phyloP scores from a whole-genome alignment of 768 basidiomycete species.

The Pholiota microspora region DNA sequence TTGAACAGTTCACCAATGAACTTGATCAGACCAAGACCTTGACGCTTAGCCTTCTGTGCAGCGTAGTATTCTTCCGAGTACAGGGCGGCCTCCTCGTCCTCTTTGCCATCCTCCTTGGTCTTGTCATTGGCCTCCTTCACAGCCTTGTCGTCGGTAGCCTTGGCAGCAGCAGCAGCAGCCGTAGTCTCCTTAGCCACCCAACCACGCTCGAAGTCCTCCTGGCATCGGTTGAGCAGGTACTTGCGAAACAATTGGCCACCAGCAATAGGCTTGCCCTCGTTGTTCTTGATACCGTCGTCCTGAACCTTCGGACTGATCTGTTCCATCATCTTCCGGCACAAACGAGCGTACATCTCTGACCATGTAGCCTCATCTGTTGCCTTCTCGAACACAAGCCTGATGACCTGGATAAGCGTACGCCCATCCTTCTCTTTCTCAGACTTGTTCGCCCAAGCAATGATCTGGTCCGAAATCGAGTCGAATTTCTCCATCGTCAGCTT shows the following conservation, averaged over 20 bases:
- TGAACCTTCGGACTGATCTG: constrained; percentile 84
- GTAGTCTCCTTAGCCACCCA: constrained; percentile 90
- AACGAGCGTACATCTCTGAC: constrained; percentile 96
- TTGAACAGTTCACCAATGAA: constrained; percentile 99
- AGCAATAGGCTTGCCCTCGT: constrained; percentile 81
- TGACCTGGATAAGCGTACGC: constrained; percentile 92
- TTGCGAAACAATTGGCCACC: constrained; percentile 96
- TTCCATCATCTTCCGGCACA: constrained; percentile 96
- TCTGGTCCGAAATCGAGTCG: constrained; percentile 92
- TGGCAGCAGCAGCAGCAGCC: constrained; percentile 80
- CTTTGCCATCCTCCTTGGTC: constrained; percentile 38
- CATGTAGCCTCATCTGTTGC: constrained; percentile 93
- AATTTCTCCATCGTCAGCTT: constrained; percentile 96
- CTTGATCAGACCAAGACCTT: constrained; percentile 94
- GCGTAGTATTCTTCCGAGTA: constrained; percentile 97
- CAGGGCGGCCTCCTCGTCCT: constrained; percentile 61
- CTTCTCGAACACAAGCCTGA: constrained; percentile 94
- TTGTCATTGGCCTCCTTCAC: constrained; percentile 65
- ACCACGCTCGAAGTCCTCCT: constrained; percentile 96
- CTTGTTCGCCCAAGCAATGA: constrained; percentile 93
- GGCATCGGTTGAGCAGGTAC: constrained; percentile 94
- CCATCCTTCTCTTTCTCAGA: constrained; percentile 91
- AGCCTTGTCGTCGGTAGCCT: constrained; percentile 84
- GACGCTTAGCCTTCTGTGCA: constrained; percentile 95
- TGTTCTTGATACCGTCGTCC: constrained; percentile 80